Evolutionary conservation across 768 basidiomycete species (phyloP), one percentile per base, ranked within the genome.

Genomic region (Boletus bicolor): DNA sequence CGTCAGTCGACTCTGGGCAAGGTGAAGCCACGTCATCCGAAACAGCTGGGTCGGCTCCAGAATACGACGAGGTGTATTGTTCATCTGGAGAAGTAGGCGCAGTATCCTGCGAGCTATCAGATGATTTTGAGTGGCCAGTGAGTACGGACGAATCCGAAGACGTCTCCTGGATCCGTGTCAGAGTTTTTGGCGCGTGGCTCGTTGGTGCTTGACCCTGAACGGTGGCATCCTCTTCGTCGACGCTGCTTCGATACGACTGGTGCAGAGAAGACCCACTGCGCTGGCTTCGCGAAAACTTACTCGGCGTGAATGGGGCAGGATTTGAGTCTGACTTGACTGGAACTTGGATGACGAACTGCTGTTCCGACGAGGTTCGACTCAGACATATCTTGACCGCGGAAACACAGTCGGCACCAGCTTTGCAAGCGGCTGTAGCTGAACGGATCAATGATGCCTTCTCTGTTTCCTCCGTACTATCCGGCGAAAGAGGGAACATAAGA

Each of bases 331-430:
- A 79, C 24, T 69, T 70, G 30, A 70, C 73, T 17, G 87, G 87
- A 28, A 87, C 72, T 60, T 84, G 80, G 68, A 89, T 79, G 58
- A 89, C 71, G 66, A 89, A 85, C 10, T 84, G 80, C 38, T 79
- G 77, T 63, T 86, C 85, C 41, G 80, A 79, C 12, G 79, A 71
- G 21, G 85, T 77, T 49, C 85, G 80, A 67, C 79, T 83, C 53
- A 95, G 72, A 66, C 91, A 94, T 57, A 87, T 80, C 72, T 89
- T 92, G 61, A 95, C 91, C 26, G 91, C 84, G 8, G 86, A 81
- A 41, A 93, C 87, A 70, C 93, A 96, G 58, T 97, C 94, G 11
- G 88, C 85, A 30, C 91, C 93, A 28, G 90, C 85, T 67, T 92
- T 89, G 55, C 95, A 76, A 6, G 94, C 91, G 45, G 82, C 83